Conservation (phyloP, 2,329 filamentous ascomycete species). For the Pseudogymnoascus sp. region DNA sequence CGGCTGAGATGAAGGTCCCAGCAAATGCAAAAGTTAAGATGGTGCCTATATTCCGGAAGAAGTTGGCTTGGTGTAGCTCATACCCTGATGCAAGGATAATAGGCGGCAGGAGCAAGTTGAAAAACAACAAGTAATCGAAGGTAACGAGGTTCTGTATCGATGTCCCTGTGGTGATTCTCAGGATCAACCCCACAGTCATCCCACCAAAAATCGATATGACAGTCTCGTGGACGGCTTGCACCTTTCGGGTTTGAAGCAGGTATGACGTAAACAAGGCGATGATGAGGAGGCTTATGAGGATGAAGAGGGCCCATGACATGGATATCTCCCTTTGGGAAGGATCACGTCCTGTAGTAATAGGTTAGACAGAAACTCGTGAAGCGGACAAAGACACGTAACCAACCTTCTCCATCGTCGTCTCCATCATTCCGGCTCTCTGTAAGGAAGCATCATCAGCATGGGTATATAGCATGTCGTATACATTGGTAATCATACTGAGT, state of each 20-base stretch:
- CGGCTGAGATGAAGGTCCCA: constrained; percentile 91
- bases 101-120: constrained; percentile 95
- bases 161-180: constrained; percentile 72
- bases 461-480: not conserved
- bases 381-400: not conserved
- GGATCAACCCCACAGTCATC: constrained; percentile 91
- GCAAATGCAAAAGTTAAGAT: constrained; percentile 97
- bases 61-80: constrained; percentile 96
- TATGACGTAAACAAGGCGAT: constrained; percentile 95
- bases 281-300: constrained; percentile 89
- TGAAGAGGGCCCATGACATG: constrained; percentile 95
- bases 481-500: not conserved
- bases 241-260: constrained; percentile 90
- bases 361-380: constrained; percentile 18
- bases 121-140: constrained; percentile 99
- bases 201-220: constrained; percentile 97
- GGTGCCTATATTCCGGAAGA: constrained; percentile 95
- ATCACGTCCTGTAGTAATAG: constrained; percentile 53
- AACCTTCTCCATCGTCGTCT: constrained; percentile 24
- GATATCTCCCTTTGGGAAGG: constrained; percentile 88
- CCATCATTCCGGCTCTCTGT: constrained; percentile 26
- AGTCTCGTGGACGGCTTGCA: constrained; percentile 95
- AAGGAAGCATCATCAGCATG: constrained; percentile 17
- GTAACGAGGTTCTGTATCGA: constrained; percentile 85
- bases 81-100: constrained; percentile 97